Evolutionary conservation across 73 alveolate genomes (phyloP).

Genomic region (Tetrahymena malaccensis): DNA sequence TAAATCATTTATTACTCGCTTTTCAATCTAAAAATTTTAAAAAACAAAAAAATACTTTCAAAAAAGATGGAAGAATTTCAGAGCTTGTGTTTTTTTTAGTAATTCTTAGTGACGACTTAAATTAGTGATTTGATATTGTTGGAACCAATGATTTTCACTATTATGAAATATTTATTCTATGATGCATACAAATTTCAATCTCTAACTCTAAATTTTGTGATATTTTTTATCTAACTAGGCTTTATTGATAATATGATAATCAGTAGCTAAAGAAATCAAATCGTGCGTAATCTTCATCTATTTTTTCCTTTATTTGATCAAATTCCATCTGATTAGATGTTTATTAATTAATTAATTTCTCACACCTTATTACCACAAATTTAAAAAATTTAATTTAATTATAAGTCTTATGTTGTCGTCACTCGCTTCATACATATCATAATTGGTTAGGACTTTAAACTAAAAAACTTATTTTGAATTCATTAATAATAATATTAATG

Average conservation of each 20-base stretch:
- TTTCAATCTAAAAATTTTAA: too few relatives aligned
- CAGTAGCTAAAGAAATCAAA: neutral
- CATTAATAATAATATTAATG: too few relatives aligned
- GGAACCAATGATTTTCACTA: neutral
- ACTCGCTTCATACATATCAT: neutral
- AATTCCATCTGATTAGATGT: neutral
- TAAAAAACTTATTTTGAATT: too few relatives aligned
- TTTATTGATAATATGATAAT: neutral
- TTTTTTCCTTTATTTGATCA: neutral
- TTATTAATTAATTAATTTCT: too few relatives aligned
- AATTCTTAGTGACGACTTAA: neutral
- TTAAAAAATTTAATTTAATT: too few relatives aligned
- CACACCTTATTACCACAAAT: neutral
- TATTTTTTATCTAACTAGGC: too few relatives aligned
- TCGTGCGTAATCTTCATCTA: neutral
- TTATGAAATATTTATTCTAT: neutral
- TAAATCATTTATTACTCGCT: too few relatives aligned
- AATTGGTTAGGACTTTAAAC: neutral
- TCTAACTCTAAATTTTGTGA: neutral
- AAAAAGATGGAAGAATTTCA: too few relatives aligned
- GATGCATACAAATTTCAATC: neutral
- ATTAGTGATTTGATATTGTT: neutral
- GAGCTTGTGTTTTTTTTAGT: neutral
- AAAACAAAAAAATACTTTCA: neutral
- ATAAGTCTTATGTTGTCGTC: neutral